Conservation (phyloP, 306 rosid genomes). For the Prinsepia uniflora region DNA sequence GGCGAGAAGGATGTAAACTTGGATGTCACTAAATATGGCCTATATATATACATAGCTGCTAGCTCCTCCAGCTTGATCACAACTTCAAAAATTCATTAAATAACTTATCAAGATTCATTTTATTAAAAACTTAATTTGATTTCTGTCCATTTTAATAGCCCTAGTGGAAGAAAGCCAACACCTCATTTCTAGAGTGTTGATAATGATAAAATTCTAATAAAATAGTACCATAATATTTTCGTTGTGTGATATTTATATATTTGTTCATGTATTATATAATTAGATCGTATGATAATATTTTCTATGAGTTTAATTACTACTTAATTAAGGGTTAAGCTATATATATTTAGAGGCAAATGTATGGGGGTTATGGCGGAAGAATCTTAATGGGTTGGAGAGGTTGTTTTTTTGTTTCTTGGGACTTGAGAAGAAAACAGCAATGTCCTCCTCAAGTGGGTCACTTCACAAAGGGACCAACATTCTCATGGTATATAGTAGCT, state of each 20-base stretch:
- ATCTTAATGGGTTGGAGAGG: slow-evolving; percentile 30
- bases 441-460: slow-evolving; percentile 63
- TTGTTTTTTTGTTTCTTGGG: slow-evolving; percentile 26
- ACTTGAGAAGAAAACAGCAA: slow-evolving; percentile 38
- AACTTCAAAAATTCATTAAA: slow-evolving; percentile 2
- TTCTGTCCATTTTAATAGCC: background rate
- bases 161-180: background rate
- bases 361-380: slow-evolving; percentile 1
- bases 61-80: no score
- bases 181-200: background rate
- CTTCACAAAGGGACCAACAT: slow-evolving; percentile 65
- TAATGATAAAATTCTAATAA: background rate
- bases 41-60: no score
- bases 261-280: no score
- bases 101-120: background rate
- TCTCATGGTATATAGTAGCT: slow-evolving; percentile 42
- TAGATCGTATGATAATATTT: no score
- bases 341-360: background rate
- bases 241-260: no score
- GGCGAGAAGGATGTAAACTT: slow-evolving; percentile 15
- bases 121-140: background rate
- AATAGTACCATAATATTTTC: no score
- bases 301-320: no score
- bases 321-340: no score
- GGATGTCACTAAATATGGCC: slow-evolving; percentile 13